Base-by-base conservation (phyloP, 2,329 filamentous ascomycete species). In the Seiridium unicorne region DNA sequence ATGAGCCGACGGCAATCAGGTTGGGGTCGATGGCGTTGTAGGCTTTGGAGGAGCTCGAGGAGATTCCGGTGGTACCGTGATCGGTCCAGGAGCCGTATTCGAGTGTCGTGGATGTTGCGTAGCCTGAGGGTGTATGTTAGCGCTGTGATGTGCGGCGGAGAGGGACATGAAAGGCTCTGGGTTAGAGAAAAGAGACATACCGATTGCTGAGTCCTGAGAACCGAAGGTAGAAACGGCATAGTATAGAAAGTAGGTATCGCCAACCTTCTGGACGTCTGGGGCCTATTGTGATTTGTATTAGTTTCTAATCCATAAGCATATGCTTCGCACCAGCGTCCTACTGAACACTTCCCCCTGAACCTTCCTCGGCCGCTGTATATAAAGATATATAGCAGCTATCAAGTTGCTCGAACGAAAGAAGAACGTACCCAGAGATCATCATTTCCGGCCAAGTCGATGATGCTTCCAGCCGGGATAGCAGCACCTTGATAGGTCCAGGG, bases 221-320 rank as follows among this genome's bases (percentile, higher is more conserved):
- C 87, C 87, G 63, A 88, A 89, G 0, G 81, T 76, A 42, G 81
- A 86, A n/a, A 89, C 85, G 1, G 83, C 78, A 72, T 90, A 89
- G 79, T 88, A 89, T n/a, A 91, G 79, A 66, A 87, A 81, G 74
- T 87, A 89, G 5, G 81, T 76, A 58, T 74, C 76, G 62, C 81
- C 82, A n/a, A 90, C 77, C 13, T 82, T 73, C 18, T 76, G 72
- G 11, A 88, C 82, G 64, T 90, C 87, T 0, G 89, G 89, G 2
- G 88, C 88, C 86, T 87, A 46, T 7, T 5, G 3, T n/a, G 31
- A n/a, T 3, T n/a, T 40, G 49, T 36, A 31, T 49, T 11, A 49
- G 47, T 32, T 9, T 49, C 26, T 31, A 4, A 2, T 5, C n/a
- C 18, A n/a, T 11, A 5, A 32, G 18, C 18, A 26, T 26, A 26